Percentiles rank a stretch among this genome's conserved stretches.
Conservation (phyloP, 1,284 basidiomycete genomes). For the Cystobasidium pallidum region DNA sequence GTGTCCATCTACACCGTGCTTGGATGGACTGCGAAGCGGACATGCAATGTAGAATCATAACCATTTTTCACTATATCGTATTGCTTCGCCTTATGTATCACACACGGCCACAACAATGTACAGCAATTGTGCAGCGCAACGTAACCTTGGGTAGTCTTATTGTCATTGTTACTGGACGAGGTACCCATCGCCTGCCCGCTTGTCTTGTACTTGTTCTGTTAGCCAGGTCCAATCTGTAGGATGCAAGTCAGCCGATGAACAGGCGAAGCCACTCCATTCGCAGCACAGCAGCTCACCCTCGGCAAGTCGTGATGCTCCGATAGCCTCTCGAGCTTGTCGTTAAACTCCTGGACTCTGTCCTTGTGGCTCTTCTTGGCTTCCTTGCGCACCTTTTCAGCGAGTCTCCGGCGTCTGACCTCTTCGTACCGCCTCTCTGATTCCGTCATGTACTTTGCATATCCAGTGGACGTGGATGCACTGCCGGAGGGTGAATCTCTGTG, state of each 20-base stretch:
- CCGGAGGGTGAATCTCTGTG: constrained; percentile 8
- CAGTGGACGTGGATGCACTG: constrained; percentile 17
- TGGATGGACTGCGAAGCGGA: constrained; percentile 29
- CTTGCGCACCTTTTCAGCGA: constrained; percentile 77
- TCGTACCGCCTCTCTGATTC: constrained; percentile 46
- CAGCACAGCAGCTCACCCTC: constrained; percentile 28
- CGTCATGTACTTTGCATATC: constrained; percentile 41
- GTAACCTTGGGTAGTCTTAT: no score
- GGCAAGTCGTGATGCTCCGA: constrained; percentile 73
- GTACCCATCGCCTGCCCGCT: no score
- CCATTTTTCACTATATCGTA: not conserved
- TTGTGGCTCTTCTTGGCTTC: constrained; percentile 88
- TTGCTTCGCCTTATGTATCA: no score
- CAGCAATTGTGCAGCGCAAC: no score
- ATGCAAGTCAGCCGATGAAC: not conserved
- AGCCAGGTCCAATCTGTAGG: constrained; percentile 40
- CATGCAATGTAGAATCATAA: constrained; percentile 4
- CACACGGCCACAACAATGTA: no score
- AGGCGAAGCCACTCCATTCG: not conserved
- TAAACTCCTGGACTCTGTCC: constrained; percentile 90
- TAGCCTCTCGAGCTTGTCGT: constrained; percentile 80
- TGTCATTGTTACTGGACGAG: no score
- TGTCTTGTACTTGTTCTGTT: not conserved
- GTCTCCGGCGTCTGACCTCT: constrained; percentile 59
- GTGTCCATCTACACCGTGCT: constrained; percentile 7